Base-by-base conservation (phyloP, 345 rosid genomes). In the Salix brachista region DNA sequence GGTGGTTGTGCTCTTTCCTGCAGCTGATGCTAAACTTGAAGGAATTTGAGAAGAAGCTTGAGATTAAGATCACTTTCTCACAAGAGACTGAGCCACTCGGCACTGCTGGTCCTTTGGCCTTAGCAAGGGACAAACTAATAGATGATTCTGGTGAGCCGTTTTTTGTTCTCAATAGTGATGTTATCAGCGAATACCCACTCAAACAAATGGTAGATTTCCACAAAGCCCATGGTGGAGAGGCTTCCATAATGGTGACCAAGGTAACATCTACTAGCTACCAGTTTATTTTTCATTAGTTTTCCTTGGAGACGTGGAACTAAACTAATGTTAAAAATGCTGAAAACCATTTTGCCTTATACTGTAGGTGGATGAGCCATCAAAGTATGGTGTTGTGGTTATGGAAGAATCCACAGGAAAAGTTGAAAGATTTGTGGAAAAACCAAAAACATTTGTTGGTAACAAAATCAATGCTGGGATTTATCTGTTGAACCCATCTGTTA, bases 11-110 rank as follows among this genome's bases (percentile, higher is more conserved):
- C 36, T 68, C 6, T 48, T 50, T 65, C 23, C 30, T 75, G 78
- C 85, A 94, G 97, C 90, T 93, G 79, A 96, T 96, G 99, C 75
- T 93, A 71, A 93, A 89, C 86, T 81, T 93, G 89, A 96, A 96
- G 72, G 96, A 91, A 26, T 93, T 90, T 79, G 99, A 96, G 85
- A 77, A 92, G 23, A 92, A 93, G 83, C 89, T 96, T 19, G 97
- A 91, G 41, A 93, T 96, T 80, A 96, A 81, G 82, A 96, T 96
- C 86, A 92, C 92, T 39, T 96, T 97, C 85, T 96, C 98, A 56
- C 99, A 92, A 82, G 99, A 96, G 91, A 96, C 99, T 5, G 99
- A 96, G 88, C 99, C 99, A 3, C 86, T 96, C 30, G 99, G 99
- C 71, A 96, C 99, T 3, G 98, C 99, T 83, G 99, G 99, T 84